Conservation (phyloP, 495 filamentous ascomycete species). For the Penicillium manginii region DNA sequence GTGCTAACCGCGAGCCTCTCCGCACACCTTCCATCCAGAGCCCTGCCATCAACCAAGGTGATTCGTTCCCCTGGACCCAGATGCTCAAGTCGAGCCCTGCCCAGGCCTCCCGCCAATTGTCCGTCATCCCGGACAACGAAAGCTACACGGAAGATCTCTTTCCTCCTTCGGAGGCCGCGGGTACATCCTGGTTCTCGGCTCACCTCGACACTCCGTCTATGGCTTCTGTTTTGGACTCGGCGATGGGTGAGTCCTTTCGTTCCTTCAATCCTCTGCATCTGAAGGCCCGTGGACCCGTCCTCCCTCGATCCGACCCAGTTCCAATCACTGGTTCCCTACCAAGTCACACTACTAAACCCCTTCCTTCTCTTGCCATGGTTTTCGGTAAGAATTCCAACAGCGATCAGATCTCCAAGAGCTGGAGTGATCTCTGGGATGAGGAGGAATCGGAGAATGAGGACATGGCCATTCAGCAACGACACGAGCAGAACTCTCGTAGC, state of each 20-base stretch:
- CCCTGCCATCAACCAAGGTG: slow-evolving; percentile 75
- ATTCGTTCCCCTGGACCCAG: slow-evolving; percentile 95
- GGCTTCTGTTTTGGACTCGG: slow-evolving; percentile 77
- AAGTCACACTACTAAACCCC: slow-evolving; percentile 64
- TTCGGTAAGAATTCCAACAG: slow-evolving; percentile 72
- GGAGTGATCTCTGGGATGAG: slow-evolving; percentile 96
- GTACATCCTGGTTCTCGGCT: slow-evolving; percentile 73
- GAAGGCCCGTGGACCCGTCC: slow-evolving; percentile 39
- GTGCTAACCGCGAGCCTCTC: slow-evolving; percentile 90
- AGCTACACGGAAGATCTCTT: slow-evolving; percentile 89
- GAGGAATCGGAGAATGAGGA: slow-evolving; percentile 71
- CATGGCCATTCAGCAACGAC: slow-evolving; percentile 58
- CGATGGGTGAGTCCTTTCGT: slow-evolving; percentile 69
- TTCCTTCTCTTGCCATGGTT: slow-evolving; percentile 71
- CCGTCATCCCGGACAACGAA: slow-evolving; percentile 77
- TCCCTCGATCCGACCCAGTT: slow-evolving; percentile 54
- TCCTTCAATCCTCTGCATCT: slow-evolving; percentile 58
- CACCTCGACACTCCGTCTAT: slow-evolving; percentile 74
- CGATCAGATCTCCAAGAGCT: slow-evolving; percentile 84
- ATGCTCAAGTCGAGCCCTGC: slow-evolving; percentile 78
- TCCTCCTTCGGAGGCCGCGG: slow-evolving; percentile 71
- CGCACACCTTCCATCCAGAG: slow-evolving; percentile 94
- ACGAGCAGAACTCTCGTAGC: slow-evolving; percentile 76
- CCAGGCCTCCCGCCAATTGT: slow-evolving; percentile 80
- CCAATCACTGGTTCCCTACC: slow-evolving; percentile 79